These are phyloP conservation scores for Coix lacrymajobi DNA, from an alignment of 176 grass and related monocot genomes.

Conservation along the genomic window DNA sequence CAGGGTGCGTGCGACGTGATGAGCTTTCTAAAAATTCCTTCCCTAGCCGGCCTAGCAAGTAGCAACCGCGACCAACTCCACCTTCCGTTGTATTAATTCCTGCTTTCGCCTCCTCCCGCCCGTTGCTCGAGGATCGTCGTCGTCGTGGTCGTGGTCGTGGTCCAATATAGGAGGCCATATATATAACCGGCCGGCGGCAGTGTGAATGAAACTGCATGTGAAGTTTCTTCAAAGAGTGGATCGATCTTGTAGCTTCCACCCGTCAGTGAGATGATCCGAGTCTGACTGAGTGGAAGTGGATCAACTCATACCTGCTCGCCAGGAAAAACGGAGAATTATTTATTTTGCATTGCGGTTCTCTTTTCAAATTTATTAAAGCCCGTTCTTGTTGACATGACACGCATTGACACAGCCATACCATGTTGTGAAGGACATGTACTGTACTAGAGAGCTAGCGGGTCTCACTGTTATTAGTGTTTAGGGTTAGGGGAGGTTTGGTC, in stretches of 20 bases:
- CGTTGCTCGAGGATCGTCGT: not conserved
- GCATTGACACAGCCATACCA: not conserved
- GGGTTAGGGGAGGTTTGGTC: slow-evolving; percentile 34
- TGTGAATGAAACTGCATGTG: not conserved
- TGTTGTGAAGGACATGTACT: slow-evolving; percentile 1
- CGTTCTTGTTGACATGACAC: not conserved
- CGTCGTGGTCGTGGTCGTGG: too few species aligned
- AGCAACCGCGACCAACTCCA: slow-evolving; percentile 27
- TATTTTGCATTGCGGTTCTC: not conserved
- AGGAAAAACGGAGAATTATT: not conserved
- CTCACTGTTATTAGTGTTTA: too few species aligned
- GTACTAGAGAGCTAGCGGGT: not conserved
- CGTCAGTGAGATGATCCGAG: too few species aligned
- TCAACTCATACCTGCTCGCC: slow-evolving; percentile 29
- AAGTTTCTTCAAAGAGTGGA: not conserved
- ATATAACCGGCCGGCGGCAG: not conserved
- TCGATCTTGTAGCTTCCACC: not conserved
- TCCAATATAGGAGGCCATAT: too few species aligned
- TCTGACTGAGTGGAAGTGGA: not conserved
- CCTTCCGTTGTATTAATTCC: not conserved
- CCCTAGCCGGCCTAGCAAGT: not conserved
- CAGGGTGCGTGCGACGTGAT: not conserved
- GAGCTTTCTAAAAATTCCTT: not conserved
- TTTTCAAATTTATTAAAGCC: not conserved
- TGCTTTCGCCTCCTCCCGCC: not conserved